Evolutionary conservation across 192 early-diverging fungal species (phyloP), one percentile per base, ranked within the genome.

Genomic region (Podila minutissima): DNA sequence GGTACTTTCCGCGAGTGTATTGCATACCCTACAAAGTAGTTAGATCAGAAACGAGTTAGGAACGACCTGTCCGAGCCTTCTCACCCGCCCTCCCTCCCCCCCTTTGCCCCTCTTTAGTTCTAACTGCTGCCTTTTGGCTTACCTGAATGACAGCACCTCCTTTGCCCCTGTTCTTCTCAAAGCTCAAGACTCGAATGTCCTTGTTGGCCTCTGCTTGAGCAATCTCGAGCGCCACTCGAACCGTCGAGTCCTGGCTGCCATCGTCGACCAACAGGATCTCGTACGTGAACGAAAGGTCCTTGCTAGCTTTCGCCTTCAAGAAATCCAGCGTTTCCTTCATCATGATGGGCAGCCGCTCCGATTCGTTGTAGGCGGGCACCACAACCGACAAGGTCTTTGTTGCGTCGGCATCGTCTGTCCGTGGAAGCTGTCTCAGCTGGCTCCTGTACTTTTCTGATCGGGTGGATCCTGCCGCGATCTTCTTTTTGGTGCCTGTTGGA

Each of bases 201-300:
- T 83, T 62, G 2, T 87, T 65, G 2, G 58, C 31, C 68, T 91
- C 78, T 66, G 86, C 72, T 37, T 89, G 88, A 8, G 94, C 91
- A 85, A 89, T 88, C 20, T 91, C 82, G 17, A 92, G 75, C 0
- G 95, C 93, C 19, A 92, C 84, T 20, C 90, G 75, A 0, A 89
- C 72, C 4, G 96, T 99, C 29, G 75, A 75, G 82, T 99, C 97
- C 35, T 74, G 83, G 78, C 93, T 94, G 15, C 95, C 97, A 82
- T 99, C 97, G 79, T 99, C 96, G 46, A 99, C 93, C 29, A 99
- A 82, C 35, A 99, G 84, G 71, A 99, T 88, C 83, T 99, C 97
- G 68, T 92, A 98, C 3, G 85, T 83, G 61, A 94, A 94, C 20
- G 59, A 41, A 1, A 67, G 63, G 11, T 88, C 74, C 26, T 73